Base-by-base conservation (phyloP, 1,284 basidiomycete species). In the Leccinum laetum region DNA sequence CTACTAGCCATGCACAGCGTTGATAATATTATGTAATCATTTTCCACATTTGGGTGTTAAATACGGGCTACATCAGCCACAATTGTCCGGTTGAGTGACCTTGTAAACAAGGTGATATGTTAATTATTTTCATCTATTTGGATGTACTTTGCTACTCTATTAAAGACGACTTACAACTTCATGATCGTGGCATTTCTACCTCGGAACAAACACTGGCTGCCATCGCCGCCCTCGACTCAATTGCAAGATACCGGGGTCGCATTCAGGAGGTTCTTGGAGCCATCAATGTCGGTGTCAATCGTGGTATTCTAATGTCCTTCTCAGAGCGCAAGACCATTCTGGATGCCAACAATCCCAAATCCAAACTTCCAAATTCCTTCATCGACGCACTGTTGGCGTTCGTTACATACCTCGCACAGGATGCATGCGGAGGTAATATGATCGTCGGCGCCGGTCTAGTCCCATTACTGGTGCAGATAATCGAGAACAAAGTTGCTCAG, bases 251-350 rank as follows among this genome's bases (percentile, higher is more conserved):
- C 75, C 87, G 94, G 64, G 83, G 81, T 68, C 94, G 91, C 75
- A 85, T 94, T 46, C 87, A 89, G 69, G 97, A 99, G 73, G 95
- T 98, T 35, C 81, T 99, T 55, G 91, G 91, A 14, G 90, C 96
- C 1, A 87, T 99, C 60, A 98, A 98, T 73, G 96, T 95, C n/a
- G 95, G 95, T 61, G 95, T 99, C 66, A 98, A 95, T 73, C 98
- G 99, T 75, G 98, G 98, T 14, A 91, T 95, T 58, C 79, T 99
- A 39, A 94, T 98, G 91, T 89, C 91, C 24, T 96, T 57, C 82
- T 98, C 18, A 18, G 18, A 18, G 67, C 88, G 94, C 64, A 91
- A 24, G 24, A 24, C 24, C 24, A 24, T 24, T 24, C 24, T 24
- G 24, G 24, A 24, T 29, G 29, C 32, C 32, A 32, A 32, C 32